phyloP scores from a whole-genome alignment of 2,329 filamentous ascomycete genomes.

The Cylindrodendrum hubeiense region DNA sequence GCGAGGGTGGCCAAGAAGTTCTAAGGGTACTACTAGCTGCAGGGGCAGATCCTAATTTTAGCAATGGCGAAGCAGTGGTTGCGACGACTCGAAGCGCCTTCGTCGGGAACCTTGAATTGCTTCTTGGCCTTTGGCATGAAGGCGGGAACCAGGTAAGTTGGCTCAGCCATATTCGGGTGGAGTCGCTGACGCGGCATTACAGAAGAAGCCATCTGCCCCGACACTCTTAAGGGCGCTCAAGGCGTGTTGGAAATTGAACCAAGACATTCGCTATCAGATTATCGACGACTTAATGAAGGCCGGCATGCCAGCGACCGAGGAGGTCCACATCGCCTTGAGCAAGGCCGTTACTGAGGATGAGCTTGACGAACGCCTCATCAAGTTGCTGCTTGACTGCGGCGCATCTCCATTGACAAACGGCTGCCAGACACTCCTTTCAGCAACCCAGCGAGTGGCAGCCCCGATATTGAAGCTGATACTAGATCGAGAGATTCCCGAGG shows the following conservation, averaged over 20 bases:
- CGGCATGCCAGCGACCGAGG: conserved; percentile 61
- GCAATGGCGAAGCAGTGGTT: conserved; percentile 67
- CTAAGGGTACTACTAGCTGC: conserved; percentile 63
- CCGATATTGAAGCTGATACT: conserved; percentile 58
- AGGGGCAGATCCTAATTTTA: conserved; percentile 68
- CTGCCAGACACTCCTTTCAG: conserved; percentile 66
- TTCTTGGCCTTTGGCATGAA: conserved; percentile 61
- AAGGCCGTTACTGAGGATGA: conserved; percentile 67
- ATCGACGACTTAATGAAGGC: conserved; percentile 65
- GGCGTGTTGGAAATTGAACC: conserved; percentile 64
- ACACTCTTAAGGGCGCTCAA: conserved; percentile 66
- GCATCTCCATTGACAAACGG: conserved; percentile 65
- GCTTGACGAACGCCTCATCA: conserved; percentile 60
- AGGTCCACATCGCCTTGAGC: conserved; percentile 63
- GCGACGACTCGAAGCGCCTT: conserved; percentile 66
- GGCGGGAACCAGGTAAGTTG: conserved; percentile 55
- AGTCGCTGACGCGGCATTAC: conserved; percentile 31
- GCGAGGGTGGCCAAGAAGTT: conserved; percentile 61
- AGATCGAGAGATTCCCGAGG: conserved; percentile 52
- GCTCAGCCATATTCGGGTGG: conserved; percentile 6
- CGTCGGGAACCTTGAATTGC: conserved; percentile 61
- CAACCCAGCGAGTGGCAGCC: conserved; percentile 54
- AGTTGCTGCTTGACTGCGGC: conserved; percentile 62
- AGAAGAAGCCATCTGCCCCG: conserved; percentile 60
- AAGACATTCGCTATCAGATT: conserved; percentile 61